Evolutionary conservation across 495 filamentous ascomycete genomes (phyloP).

Genomic region (Xylaria cubensis): DNA sequence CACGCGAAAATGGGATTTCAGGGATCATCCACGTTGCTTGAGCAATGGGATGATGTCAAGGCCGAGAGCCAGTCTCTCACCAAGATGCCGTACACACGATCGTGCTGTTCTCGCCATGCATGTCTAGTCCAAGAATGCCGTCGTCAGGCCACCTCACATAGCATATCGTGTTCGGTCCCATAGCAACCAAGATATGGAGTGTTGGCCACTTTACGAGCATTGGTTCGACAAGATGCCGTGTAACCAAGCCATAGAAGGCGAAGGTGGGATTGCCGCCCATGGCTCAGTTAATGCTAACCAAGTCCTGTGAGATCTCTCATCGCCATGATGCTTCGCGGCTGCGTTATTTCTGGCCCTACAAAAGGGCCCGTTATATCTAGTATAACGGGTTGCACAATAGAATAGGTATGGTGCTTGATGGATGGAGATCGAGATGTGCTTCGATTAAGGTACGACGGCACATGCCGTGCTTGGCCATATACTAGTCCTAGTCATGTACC

Average conservation of each 20-base stretch:
- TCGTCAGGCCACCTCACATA: constrained; percentile 14
- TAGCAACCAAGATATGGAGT: constrained; percentile 5
- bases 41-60: constrained; percentile 24
- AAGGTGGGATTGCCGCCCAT: neutral
- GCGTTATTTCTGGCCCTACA: neutral
- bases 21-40: constrained; percentile 19
- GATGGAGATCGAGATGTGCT: constrained; percentile 7
- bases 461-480: neutral
- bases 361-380: neutral
- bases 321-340: neutral
- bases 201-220: neutral
- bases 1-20: constrained; percentile 1
- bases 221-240: constrained; percentile 16
- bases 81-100: constrained; percentile 2
- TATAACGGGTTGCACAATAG: neutral
- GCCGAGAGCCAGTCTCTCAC: constrained; percentile 1
- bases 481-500: neutral
- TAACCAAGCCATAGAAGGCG: neutral
- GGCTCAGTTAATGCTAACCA: neutral
- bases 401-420: neutral
- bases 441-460: constrained; percentile 7
- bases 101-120: constrained; percentile 16
- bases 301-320: neutral
- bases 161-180: constrained; percentile 4
- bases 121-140: neutral